phyloP scores from a whole-genome alignment of 805 yeast species.

The Diddensiella santjacobensis region DNA sequence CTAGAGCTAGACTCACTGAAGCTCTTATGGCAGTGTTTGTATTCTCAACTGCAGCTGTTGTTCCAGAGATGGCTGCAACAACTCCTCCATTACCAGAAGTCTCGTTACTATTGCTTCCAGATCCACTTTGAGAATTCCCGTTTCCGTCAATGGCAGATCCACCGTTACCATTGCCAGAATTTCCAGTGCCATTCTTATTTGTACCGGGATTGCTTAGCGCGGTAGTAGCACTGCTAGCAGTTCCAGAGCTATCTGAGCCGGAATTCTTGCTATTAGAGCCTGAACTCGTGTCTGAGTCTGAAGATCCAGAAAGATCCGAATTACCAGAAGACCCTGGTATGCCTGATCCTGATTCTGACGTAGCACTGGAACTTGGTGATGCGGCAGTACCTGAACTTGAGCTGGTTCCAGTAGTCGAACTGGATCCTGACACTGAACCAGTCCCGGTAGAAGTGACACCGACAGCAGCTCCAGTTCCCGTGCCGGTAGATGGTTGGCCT shows the following conservation, averaged over 20 bases:
- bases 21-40: background rate
- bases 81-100: background rate
- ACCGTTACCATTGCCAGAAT: background rate
- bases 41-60: background rate
- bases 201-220: background rate
- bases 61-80: too few relatives aligned
- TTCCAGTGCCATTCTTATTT: background rate
- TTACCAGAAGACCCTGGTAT: too few relatives aligned
- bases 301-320: too few relatives aligned
- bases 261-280: background rate
- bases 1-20: background rate
- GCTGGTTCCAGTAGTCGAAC: too few relatives aligned
- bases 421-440: too few relatives aligned
- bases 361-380: too few relatives aligned
- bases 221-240: background rate
- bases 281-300: background rate
- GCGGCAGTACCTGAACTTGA: too few relatives aligned
- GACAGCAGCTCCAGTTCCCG: too few relatives aligned
- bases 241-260: background rate
- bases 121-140: background rate
- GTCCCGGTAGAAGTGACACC: too few relatives aligned
- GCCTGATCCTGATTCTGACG: too few relatives aligned
- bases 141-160: background rate
- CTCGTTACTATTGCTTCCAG: background rate
- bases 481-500: too few relatives aligned